Evolutionary conservation across 164 flowering plant species (phyloP).

Genomic region (Hamamelis virginiana): DNA sequence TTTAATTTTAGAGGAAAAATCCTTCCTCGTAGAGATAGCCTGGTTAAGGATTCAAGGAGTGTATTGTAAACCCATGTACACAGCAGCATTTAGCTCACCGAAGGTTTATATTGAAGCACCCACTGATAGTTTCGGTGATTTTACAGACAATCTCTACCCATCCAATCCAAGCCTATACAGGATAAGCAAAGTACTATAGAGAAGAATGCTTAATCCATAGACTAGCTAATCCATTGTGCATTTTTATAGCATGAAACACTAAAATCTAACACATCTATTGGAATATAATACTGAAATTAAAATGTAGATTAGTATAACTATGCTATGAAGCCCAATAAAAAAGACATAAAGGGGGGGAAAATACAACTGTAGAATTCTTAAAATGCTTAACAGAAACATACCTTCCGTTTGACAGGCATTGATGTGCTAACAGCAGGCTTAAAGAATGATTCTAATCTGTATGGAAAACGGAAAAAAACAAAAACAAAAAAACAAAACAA

Average conservation of each 20-base stretch:
- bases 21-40: neutral
- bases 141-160: neutral
- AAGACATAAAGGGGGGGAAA: neutral
- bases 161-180: neutral
- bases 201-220: neutral
- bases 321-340: neutral
- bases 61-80: neutral
- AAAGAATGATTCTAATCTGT: conserved; percentile 91
- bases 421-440: conserved; percentile 65
- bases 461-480: too few relatives aligned
- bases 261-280: neutral
- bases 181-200: neutral
- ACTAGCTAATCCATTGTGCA: neutral
- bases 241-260: neutral
- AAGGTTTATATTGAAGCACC: neutral
- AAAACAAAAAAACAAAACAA: too few relatives aligned
- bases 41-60: neutral
- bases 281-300: neutral
- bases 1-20: too few relatives aligned
- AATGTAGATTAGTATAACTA: neutral
- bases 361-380: neutral
- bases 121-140: neutral
- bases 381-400: conserved; percentile 24
- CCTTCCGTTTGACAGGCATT: conserved; percentile 78
- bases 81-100: neutral